Evolutionary conservation across 768 basidiomycete species (phyloP).

Genomic region (Auricularia cornea): DNA sequence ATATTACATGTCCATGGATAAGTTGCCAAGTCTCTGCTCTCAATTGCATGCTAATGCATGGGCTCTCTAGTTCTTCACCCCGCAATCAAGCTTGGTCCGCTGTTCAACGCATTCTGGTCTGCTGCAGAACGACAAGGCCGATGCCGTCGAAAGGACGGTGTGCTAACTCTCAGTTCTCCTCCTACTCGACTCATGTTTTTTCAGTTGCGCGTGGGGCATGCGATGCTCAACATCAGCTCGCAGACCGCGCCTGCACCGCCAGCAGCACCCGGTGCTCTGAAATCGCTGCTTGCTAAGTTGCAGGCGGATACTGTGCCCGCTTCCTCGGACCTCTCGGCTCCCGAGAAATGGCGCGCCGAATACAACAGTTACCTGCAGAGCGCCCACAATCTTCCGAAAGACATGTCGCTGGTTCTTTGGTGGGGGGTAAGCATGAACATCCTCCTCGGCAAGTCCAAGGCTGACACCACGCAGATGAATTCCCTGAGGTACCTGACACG

Average conservation of each 20-base stretch:
- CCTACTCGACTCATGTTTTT: not conserved
- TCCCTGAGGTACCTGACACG: constrained; percentile 22
- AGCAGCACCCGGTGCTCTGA: not conserved
- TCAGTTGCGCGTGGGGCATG: not conserved
- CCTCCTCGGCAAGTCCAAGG: not conserved
- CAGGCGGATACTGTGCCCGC: not conserved
- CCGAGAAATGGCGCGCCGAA: not conserved
- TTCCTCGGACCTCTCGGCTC: not conserved
- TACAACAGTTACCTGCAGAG: not conserved
- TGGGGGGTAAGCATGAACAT: not conserved
- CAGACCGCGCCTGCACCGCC: not conserved
- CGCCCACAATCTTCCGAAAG: not conserved
- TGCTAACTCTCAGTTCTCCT: not conserved
- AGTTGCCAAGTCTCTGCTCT: too few relatives aligned
- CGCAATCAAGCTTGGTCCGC: not conserved
- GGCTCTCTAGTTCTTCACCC: not conserved
- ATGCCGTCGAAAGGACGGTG: not conserved
- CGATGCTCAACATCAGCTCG: not conserved
- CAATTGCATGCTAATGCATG: not conserved
- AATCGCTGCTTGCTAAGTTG: not conserved
- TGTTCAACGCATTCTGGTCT: not conserved
- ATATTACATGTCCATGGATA: not conserved
- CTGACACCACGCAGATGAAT: constrained; percentile 17
- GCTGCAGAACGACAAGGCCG: not conserved
- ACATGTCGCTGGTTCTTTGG: too few relatives aligned